Percentiles rank a stretch among this genome's conserved stretches.
These are phyloP conservation scores for Colletotrichum musae DNA, from an alignment of 2,329 filamentous ascomycete species.

Conservation along the genomic window DNA sequence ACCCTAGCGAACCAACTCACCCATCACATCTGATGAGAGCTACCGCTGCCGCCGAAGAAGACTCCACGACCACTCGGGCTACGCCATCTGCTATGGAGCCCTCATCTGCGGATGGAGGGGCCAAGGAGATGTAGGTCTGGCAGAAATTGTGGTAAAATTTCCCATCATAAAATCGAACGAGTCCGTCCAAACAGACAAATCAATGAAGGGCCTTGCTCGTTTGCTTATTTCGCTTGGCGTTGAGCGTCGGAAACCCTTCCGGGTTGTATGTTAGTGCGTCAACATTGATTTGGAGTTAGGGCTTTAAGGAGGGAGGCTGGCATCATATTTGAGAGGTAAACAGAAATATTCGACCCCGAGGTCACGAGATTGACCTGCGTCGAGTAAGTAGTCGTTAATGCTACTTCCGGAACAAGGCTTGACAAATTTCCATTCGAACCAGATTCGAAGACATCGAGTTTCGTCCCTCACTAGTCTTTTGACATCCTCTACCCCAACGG, in stretches of 20 bases:
- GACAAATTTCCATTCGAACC: no score
- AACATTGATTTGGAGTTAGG: constrained; percentile 21
- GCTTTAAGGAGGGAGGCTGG: neutral
- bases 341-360: neutral
- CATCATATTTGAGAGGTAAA: neutral
- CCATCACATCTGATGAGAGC: constrained; percentile 65
- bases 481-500: no score
- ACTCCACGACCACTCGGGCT: constrained; percentile 8
- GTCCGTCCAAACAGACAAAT: no score
- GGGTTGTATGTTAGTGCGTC: constrained; percentile 6
- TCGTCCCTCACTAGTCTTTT: no score
- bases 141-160: no score
- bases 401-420: neutral
- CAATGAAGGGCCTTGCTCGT: no score
- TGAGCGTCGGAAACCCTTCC: constrained; percentile 6
- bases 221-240: constrained; percentile 3
- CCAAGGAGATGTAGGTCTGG: constrained; percentile 17
- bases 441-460: no score
- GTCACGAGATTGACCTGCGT: neutral
- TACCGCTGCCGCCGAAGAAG: constrained; percentile 60
- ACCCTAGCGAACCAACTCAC: constrained; percentile 64
- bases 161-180: no score
- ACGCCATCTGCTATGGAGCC: constrained; percentile 15
- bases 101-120: neutral
- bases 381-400: neutral